Evolutionary conservation across 352 stramenopile species (phyloP), one percentile per base, ranked within the genome.

Genomic region (Phytopythium montanum): DNA sequence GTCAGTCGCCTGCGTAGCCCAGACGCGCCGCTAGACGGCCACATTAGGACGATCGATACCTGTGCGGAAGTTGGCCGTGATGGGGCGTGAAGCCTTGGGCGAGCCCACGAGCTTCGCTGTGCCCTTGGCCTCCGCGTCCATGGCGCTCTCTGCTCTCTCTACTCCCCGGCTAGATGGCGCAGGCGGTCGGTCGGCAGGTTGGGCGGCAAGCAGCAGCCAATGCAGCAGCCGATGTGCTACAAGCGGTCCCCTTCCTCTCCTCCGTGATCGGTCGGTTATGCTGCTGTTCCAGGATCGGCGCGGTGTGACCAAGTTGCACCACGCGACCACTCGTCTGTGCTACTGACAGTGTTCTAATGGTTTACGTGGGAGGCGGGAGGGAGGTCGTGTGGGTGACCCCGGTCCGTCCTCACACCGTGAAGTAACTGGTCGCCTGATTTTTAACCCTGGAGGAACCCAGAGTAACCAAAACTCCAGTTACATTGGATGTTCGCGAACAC

Each of bases 41-140:
- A 50, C 28, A 25, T 38, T 28, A 60, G 34, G 6, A 23, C 23
- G 33, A 14, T 25, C 4, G 68, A 34, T 18, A 83, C 74, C 74
- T 23, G 76, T 88, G 59, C 80, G 80, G 59, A 87, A 92, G 66
- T 92, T 89, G 62, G 76, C 70, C 2, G 74, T 81, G 65, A 81
- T 77, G 36, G 75, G 65, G 59, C 69, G 74, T 56, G 67, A 76
- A 49, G 69, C 60, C 65, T 81, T 85, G 69, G 69, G 72, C 48
- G 74, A 81, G 48, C 63, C 53, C 59, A 82, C 50, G 56, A 89
- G 74, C 60, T 83, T 85, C 36, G 62, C 63, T 48, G 56, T 55
- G 55, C 45, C 55, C 38, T 53, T 67, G 56, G 28, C 26, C 6
- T 60, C 42, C 41, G 28, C 44, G 45, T 65, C 59, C 58, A 64